Percentiles rank a stretch among this genome's conserved stretches.
Conservation (phyloP, 352 stramenopile genomes). For the Ophiocytium majus region DNA sequence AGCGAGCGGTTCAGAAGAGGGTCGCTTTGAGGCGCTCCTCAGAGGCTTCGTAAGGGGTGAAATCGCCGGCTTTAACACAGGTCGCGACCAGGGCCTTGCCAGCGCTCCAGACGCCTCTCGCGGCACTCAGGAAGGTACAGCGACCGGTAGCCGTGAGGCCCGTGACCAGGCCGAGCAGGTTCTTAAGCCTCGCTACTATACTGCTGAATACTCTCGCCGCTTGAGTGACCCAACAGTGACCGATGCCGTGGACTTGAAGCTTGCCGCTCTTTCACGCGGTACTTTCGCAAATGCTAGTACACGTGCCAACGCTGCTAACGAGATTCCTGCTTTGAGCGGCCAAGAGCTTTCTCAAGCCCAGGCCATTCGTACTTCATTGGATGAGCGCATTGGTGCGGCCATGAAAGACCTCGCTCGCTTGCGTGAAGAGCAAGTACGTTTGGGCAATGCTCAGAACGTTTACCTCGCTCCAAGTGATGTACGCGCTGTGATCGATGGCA, state of each 20-base stretch:
- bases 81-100: not conserved
- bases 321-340: slow-evolving; percentile 1
- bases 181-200: not conserved
- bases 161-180: not conserved
- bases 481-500: no score
- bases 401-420: no score
- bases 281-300: not conserved
- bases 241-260: not conserved
- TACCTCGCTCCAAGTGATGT: no score
- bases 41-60: not conserved
- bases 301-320: no score
- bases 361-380: not conserved
- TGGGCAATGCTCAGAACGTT: no score
- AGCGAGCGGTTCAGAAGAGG: not conserved
- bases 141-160: not conserved
- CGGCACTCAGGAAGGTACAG: not conserved
- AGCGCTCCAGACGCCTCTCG: not conserved
- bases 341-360: not conserved
- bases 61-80: not conserved
- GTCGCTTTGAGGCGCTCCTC: not conserved
- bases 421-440: no score
- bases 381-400: no score
- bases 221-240: not conserved
- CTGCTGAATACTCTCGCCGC: not conserved
- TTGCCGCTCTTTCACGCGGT: not conserved